phyloP scores from a whole-genome alignment of 2,329 filamentous ascomycete genomes.

The Plectosphaerella plurivora region DNA sequence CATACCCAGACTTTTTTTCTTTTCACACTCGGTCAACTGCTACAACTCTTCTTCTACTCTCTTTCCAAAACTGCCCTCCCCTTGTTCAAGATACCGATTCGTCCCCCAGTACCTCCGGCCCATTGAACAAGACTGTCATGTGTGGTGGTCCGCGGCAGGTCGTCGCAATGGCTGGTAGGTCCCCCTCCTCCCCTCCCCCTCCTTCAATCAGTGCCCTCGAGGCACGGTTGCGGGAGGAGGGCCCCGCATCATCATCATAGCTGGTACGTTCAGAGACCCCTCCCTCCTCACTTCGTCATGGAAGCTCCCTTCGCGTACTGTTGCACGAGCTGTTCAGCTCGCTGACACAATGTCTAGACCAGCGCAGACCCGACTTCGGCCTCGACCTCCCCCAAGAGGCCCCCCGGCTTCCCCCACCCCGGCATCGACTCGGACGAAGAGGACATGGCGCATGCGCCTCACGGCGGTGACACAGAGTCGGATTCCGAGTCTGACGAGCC shows the following conservation, averaged over 20 bases:
- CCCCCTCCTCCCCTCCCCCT: slow-evolving; percentile 4
- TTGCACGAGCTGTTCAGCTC: background rate
- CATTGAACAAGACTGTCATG: too few relatives aligned
- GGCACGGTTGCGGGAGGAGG: background rate
- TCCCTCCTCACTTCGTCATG: background rate
- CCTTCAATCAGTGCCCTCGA: background rate
- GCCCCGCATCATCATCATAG: background rate
- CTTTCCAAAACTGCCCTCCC: background rate
- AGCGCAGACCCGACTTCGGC: slow-evolving; percentile 8
- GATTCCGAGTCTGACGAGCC: slow-evolving; percentile 4
- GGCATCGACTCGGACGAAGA: slow-evolving; percentile 11
- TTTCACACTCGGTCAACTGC: background rate
- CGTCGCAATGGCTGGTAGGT: slow-evolving; percentile 13
- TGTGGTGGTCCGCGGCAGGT: background rate
- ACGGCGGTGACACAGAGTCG: slow-evolving; percentile 8
- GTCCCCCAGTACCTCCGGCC: background rate
- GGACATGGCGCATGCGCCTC: slow-evolving; percentile 3
- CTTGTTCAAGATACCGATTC: background rate
- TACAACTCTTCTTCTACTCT: too few relatives aligned
- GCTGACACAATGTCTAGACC: slow-evolving; percentile 1
- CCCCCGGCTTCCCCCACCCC: slow-evolving; percentile 5
- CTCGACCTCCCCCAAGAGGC: slow-evolving; percentile 11
- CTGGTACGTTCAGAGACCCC: slow-evolving; percentile 11
- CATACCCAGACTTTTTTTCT: background rate
- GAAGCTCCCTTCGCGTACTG: too few relatives aligned